Conservation (phyloP, 345 rosid species). For the Laguncularia racemosa region DNA sequence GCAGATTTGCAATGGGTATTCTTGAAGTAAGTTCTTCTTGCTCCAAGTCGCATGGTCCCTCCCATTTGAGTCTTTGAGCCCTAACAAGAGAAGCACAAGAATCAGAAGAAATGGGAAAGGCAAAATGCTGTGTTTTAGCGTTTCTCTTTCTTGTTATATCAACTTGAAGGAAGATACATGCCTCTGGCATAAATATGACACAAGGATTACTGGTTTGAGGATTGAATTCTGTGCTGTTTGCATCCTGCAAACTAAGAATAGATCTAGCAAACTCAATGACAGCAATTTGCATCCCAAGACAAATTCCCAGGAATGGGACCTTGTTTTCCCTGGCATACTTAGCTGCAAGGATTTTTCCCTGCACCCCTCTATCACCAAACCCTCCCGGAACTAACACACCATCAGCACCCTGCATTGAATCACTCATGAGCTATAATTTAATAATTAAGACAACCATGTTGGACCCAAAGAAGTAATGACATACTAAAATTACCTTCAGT, state of each 20-base stretch:
- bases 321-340: constrained; percentile 82
- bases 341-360: constrained; percentile 89
- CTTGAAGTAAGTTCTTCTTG: constrained; percentile 68
- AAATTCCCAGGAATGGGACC: constrained; percentile 88
- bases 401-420: constrained; percentile 65
- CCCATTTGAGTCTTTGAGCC: constrained; percentile 97
- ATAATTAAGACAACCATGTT: not conserved
- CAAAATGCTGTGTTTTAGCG: not conserved
- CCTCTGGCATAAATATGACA: constrained; percentile 98
- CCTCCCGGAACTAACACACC: constrained; percentile 98
- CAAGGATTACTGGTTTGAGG: constrained; percentile 65
- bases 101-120: constrained; percentile 5
- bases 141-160: no score
- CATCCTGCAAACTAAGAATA: constrained; percentile 67
- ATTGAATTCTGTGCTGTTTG: constrained; percentile 93
- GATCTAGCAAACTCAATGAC: constrained; percentile 84
- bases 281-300: constrained; percentile 97
- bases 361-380: constrained; percentile 91
- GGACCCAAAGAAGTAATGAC: not conserved
- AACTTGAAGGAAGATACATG: constrained; percentile 4
- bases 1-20: constrained; percentile 62
- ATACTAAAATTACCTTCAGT: constrained; percentile 49
- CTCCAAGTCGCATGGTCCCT: constrained; percentile 94
- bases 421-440: not conserved
- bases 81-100: constrained; percentile 10